Conservation (phyloP, 805 yeast genomes). For the Sugiyamaella floridensis region DNA sequence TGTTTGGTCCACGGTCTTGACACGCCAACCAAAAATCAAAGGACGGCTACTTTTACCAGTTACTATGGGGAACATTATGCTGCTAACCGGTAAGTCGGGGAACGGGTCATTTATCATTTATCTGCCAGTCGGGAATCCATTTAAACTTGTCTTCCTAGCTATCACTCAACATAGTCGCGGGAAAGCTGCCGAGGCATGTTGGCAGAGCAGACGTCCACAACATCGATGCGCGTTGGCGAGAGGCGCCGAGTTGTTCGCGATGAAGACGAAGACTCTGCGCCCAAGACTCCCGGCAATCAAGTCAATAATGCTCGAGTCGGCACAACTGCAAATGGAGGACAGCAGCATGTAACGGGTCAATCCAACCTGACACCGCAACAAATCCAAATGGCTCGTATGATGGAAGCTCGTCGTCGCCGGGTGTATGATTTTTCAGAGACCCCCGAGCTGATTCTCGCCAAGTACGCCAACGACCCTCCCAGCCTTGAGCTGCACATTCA, state of each 20-base stretch:
- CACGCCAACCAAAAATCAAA: too few relatives aligned
- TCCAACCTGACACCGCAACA: background rate
- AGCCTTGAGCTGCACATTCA: conserved; percentile 85
- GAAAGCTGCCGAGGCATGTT: background rate
- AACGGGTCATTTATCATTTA: too few relatives aligned
- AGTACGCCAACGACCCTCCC: conserved; percentile 70
- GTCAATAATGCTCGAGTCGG: background rate
- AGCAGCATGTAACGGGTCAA: background rate
- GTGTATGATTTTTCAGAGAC: conserved; percentile 46
- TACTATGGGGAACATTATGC: too few relatives aligned
- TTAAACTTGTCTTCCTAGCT: too few relatives aligned
- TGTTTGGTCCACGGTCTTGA: too few relatives aligned
- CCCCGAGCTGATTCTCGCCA: conserved; percentile 62
- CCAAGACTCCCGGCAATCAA: background rate
- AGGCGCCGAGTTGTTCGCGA: conserved; percentile 2
- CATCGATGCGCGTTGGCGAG: background rate
- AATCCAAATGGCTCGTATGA: background rate
- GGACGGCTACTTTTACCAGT: too few relatives aligned
- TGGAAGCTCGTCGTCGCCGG: background rate
- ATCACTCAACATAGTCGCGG: too few relatives aligned
- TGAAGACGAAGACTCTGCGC: background rate
- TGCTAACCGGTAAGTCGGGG: too few relatives aligned
- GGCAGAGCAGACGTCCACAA: background rate
- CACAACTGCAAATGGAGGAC: background rate
- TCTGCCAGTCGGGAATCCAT: too few relatives aligned